A percentile compares a stretch with the other conserved stretches of the same genome.
phyloP scores from a whole-genome alignment of 2,329 filamentous ascomycete species.

The Botrytis hyacinthi region DNA sequence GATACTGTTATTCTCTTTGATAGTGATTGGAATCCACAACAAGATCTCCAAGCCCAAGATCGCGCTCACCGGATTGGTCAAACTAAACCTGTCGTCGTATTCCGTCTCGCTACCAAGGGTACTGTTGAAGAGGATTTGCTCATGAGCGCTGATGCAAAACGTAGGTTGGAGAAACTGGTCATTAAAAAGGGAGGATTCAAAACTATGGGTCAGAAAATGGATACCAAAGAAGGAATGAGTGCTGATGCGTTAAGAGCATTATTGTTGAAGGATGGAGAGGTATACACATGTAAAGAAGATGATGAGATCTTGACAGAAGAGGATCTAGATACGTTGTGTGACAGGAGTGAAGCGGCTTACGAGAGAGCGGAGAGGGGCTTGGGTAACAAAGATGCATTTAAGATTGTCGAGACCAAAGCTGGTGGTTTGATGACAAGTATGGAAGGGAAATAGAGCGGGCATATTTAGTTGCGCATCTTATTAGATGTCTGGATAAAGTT shows the following conservation, averaged over 20 bases:
- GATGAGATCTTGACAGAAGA: constrained; percentile 68
- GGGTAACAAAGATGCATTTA: constrained; percentile 69
- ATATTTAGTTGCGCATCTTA: not conserved
- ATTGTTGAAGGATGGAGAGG: constrained; percentile 69
- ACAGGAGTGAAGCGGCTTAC: constrained; percentile 63
- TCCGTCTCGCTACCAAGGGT: constrained; percentile 86
- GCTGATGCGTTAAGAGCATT: constrained; percentile 60
- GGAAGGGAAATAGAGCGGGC: constrained; percentile 22
- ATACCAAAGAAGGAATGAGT: constrained; percentile 51
- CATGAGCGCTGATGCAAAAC: constrained; percentile 85
- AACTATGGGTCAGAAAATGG: constrained; percentile 62
- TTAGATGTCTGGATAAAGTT: not conserved
- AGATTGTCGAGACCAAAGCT: constrained; percentile 75
- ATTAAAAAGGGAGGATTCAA: constrained; percentile 90
- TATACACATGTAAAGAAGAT: constrained; percentile 57
- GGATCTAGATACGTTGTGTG: constrained; percentile 76
- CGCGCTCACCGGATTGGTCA: constrained; percentile 94
- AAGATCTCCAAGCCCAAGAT: constrained; percentile 94
- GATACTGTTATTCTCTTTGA: constrained; percentile 94
- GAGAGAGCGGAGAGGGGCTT: constrained; percentile 74
- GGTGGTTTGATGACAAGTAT: constrained; percentile 39
- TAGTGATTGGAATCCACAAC: constrained; percentile 91
- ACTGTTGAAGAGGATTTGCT: constrained; percentile 89
- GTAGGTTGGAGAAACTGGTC: constrained; percentile 87
- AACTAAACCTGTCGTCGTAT: constrained; percentile 86